phyloP scores from a whole-genome alignment of 1,139 yeast genomes.

The Pichia sp. region DNA sequence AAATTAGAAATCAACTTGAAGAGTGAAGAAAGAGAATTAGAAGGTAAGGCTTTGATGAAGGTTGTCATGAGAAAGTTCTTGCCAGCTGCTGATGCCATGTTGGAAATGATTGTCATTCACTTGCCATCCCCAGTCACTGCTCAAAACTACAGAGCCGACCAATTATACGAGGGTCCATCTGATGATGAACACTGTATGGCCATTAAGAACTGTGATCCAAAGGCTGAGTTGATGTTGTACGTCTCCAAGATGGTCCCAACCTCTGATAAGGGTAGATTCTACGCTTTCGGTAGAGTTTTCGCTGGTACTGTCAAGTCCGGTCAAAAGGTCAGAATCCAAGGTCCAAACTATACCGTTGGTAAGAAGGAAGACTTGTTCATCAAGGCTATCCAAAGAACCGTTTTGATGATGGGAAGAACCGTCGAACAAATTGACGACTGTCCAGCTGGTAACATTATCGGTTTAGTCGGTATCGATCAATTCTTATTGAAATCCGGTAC shows the following conservation, averaged over 20 bases:
- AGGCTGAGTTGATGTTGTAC: slow-evolving; percentile 97
- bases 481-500: slow-evolving; percentile 99
- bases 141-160: slow-evolving; percentile 98
- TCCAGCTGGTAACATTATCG: slow-evolving; percentile 99
- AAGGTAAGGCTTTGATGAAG: slow-evolving; percentile 98
- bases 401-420: slow-evolving; percentile 98
- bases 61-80: slow-evolving; percentile 99
- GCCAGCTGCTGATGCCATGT: slow-evolving; percentile 99
- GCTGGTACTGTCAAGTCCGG: slow-evolving; percentile 99
- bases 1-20: slow-evolving; percentile 89
- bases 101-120: slow-evolving; percentile 98
- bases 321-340: slow-evolving; percentile 99
- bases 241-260: slow-evolving; percentile 99
- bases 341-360: slow-evolving; percentile 99
- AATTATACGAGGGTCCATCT: slow-evolving; percentile 98
- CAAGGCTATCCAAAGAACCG: slow-evolving; percentile 98
- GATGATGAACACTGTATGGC: slow-evolving; percentile 91
- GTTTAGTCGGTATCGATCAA: slow-evolving; percentile 99
- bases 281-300: slow-evolving; percentile 99
- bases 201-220: slow-evolving; percentile 98
- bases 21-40: slow-evolving; percentile 94
- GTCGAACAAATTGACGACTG: slow-evolving; percentile 98
- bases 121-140: slow-evolving; percentile 99
- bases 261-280: slow-evolving; percentile 99
- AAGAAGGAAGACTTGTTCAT: slow-evolving; percentile 96